These are phyloP conservation scores for Neurospora hispaniola DNA, from an alignment of 495 filamentous ascomycete species.

Conservation along the genomic window DNA sequence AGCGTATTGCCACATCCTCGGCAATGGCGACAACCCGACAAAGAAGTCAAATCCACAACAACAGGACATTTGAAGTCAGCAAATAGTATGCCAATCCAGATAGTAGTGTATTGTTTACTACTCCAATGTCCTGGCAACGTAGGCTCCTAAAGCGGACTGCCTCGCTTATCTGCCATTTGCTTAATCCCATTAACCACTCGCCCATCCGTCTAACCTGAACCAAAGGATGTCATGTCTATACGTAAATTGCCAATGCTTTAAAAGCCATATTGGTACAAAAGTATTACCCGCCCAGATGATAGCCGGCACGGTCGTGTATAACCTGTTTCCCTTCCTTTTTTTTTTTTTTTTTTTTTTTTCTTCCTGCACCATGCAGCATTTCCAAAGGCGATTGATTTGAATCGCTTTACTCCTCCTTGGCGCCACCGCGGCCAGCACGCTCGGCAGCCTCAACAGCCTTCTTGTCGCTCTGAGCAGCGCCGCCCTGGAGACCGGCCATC, in stretches of 20 bases:
- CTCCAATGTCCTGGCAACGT: not conserved
- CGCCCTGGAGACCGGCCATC: constrained; percentile 58
- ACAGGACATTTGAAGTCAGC: not conserved
- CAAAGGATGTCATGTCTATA: constrained; percentile 1
- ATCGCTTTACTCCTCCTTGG: constrained; percentile 73
- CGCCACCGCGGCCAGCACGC: constrained; percentile 74
- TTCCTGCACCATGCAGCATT: not conserved
- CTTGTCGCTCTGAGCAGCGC: constrained; percentile 84
- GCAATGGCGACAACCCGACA: not conserved
- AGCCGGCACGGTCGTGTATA: not conserved
- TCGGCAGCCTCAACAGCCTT: constrained; percentile 84
- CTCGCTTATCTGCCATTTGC: not conserved
- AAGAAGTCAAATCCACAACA: not conserved
- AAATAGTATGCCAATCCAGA: not conserved
- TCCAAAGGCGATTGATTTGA: not conserved
- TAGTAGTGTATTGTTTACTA: not conserved
- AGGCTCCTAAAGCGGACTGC: not conserved
- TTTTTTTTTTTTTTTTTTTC: not conserved
- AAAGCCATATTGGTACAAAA: not conserved
- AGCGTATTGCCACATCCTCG: not conserved
- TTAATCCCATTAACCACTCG: not conserved
- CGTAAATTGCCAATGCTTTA: not conserved
- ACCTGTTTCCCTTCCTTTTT: not conserved
- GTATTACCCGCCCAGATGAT: not conserved
- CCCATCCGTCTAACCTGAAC: not conserved